phyloP scores from a whole-genome alignment of 2,329 filamentous ascomycete genomes.

The Phaeosphaeriaceae sp. region DNA sequence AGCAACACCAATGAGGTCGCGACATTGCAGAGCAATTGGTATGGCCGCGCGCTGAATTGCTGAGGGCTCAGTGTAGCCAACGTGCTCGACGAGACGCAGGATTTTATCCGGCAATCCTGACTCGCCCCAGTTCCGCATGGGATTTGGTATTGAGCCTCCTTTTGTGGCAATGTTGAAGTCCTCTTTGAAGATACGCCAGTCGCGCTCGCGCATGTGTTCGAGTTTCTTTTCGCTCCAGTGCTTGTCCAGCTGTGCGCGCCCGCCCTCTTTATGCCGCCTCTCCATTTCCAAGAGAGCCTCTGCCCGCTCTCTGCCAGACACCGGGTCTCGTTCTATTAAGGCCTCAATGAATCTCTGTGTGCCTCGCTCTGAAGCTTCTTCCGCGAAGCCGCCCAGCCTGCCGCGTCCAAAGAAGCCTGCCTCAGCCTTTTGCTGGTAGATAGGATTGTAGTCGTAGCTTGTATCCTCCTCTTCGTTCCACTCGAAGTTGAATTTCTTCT shows the following conservation, averaged over 20 bases:
- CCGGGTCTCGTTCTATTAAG: conserved; percentile 75
- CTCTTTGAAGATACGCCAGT: conserved; percentile 99
- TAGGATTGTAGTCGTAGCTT: conserved; percentile 79
- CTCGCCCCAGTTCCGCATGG: conserved; percentile 94
- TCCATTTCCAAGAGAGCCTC: conserved; percentile 86
- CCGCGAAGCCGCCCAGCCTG: conserved; percentile 70
- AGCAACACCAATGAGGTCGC: conserved; percentile 97
- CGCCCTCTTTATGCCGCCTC: conserved; percentile 73
- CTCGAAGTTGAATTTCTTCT: conserved; percentile 98
- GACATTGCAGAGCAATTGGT: conserved; percentile 87
- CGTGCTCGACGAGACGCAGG: conserved; percentile 80
- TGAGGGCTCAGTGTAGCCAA: conserved; percentile 91
- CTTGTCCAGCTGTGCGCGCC: conserved; percentile 79
- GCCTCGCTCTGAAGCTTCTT: conserved; percentile 61
- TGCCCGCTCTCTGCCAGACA: conserved; percentile 78
- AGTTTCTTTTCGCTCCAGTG: conserved; percentile 96
- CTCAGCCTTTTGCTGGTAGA: conserved; percentile 74
- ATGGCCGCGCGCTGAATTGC: conserved; percentile 94
- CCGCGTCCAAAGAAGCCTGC: conserved; percentile 74
- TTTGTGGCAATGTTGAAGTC: conserved; percentile 97
- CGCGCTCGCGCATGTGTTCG: conserved; percentile 92
- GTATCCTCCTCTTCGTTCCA: conserved; percentile 98
- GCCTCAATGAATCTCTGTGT: conserved; percentile 68
- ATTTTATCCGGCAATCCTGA: conserved; percentile 79
- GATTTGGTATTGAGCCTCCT: conserved; percentile 88